Base-by-base conservation (phyloP, 164 flowering plant genomes). In the Piper betle region DNA sequence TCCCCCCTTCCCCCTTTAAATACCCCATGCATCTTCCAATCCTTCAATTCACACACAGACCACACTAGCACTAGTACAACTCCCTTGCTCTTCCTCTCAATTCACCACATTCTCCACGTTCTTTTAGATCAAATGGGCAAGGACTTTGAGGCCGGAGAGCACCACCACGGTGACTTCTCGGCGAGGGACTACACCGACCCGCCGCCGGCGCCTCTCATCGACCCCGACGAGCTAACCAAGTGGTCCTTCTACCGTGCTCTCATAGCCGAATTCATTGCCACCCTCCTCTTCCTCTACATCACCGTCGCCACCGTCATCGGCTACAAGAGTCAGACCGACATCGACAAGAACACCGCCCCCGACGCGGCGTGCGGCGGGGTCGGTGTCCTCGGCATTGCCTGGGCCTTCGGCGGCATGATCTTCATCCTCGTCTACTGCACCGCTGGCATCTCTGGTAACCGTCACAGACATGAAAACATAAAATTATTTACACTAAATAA, bases 321-420 rank as follows among this genome's bases (percentile, higher is more conserved):
- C 1, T 84, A 90, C 86, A 81, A 79, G 39, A 64, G 68, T 66
- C 85, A 81, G 70, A 66, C 66, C 10, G 83, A 68, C 63, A 52
- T 68, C 6, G 41, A 12, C 39, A 55, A 11, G 9, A 60, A 17
- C 33, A 56, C 59, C 4, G 20, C 2, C 33, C 56, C 56, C 4
- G 56, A 53, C 37, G 56, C 15, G 19, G 59, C 64, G 4, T 90
- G 97, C 53, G 81, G 67, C 41, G 95, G 97, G 16, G 97, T 90
- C 33, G 95, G 97, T 39, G 73, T 84, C 57, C 85, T 90, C 39
- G 97, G 97, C 48, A 87, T 90, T 66, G 97, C 97, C 11, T 90
- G 97, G 97, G 87, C 97, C 60, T 85, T 90, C 20, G 97, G 97
- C 50, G 97, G 97, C 71, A 89, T 89, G 97, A 89, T 89, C 77